Evolutionary conservation across 2,329 filamentous ascomycete genomes (phyloP), one percentile per base, ranked within the genome.

Genomic region (Fonsecaea monophora): DNA sequence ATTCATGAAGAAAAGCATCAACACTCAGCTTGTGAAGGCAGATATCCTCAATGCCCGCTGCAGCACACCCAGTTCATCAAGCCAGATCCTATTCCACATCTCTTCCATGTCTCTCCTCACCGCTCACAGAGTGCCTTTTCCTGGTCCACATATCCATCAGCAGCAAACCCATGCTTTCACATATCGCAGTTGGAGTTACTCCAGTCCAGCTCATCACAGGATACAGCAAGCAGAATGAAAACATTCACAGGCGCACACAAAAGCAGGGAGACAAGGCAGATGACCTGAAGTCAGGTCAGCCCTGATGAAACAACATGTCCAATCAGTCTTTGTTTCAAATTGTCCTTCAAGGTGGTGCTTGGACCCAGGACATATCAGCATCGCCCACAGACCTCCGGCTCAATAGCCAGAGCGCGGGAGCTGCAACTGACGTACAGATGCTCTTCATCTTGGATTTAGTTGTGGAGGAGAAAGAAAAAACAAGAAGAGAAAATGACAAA

Each of bases 361-460:
- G 70, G 71, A 69, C 71, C 68, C 71, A 68, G 67, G 69, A 72
- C 71, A 73, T 72, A 35, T 71, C 72, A 74, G 66, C 72, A 74
- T 69, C 68, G 70, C 72, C 72, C 72, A 74, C 72, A 73, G 67
- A 67, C 72, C 70, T 69, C 68, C 62, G 62, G 57, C 67, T 53
- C 38, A 13, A 25, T 53, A 65, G 58, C 66, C 48, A 45, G 60
- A 71, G 71, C 68, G 71, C 69, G 71, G 68, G 71, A 66, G 62
- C 70, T 72, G 70, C 18, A 56, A 66, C 65, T 59, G 70, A 66
- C 66, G 63, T 66, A 65, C 18, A 70, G 63, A 67, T 66, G 15
- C 71, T 72, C 72, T 69, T 74, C 72, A 70, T 72, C 69, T 72
- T 70, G 67, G 70, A 70, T 73, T 74, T 74, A 74, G 72, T 74